Evolutionary conservation across 176 grass and related monocot genomes (phyloP).

Genomic region (Neostapfia colusana): DNA sequence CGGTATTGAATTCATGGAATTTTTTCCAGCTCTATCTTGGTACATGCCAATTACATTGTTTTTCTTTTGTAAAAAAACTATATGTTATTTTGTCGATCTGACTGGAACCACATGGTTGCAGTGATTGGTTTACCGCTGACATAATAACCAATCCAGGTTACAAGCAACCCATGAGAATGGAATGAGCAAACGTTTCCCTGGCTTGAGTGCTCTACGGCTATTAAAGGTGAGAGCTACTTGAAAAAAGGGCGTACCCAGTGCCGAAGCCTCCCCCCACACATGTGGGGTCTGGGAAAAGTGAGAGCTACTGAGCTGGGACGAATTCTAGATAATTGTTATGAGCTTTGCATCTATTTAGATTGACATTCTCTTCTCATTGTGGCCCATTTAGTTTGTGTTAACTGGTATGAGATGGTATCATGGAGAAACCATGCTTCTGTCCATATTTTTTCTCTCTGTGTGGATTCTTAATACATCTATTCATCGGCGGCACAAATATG

Average conservation of each 20-base stretch:
- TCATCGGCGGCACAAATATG: not conserved
- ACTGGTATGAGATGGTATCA: not conserved
- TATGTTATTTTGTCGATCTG: constrained; percentile 14
- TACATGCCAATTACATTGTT: not conserved
- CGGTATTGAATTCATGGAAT: constrained; percentile 6
- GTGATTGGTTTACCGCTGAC: not conserved
- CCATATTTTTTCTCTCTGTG: not conserved
- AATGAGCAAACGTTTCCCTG: not conserved
- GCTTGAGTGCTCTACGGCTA: not conserved
- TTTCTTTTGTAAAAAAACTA: not conserved
- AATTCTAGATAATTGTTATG: constrained; percentile 10
- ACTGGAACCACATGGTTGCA: constrained; percentile 31
- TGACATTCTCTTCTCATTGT: not conserved
- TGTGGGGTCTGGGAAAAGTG: too few relatives aligned
- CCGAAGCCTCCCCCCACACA: too few relatives aligned
- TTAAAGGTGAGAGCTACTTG: too few relatives aligned
- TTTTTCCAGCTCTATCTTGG: constrained; percentile 11
- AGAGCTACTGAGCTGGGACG: constrained; percentile 9
- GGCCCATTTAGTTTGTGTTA: not conserved
- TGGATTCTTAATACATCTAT: not conserved
- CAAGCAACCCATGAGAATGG: not conserved
- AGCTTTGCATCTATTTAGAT: not conserved
- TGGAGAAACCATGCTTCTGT: not conserved
- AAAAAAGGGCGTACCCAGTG: too few relatives aligned
- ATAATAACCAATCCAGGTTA: constrained; percentile 2